Conservation (phyloP, 768 basidiomycete genomes). For the Gloeophyllum trabeum region DNA sequence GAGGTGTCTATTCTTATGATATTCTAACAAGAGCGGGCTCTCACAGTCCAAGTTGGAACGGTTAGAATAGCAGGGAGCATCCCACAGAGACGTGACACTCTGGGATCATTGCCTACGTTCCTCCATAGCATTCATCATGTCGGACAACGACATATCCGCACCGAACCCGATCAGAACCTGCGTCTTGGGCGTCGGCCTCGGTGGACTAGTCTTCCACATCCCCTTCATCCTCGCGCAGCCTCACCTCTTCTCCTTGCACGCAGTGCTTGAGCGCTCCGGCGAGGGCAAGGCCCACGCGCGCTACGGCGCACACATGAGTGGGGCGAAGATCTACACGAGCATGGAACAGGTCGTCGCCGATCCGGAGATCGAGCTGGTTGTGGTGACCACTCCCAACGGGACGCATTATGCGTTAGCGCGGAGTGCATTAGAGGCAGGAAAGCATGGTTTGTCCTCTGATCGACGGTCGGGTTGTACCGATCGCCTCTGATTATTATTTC, state of each 20-base stretch:
- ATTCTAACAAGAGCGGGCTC: too few species aligned
- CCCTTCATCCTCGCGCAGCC: constrained; percentile 71
- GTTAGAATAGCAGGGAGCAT: too few species aligned
- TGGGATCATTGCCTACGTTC: too few species aligned
- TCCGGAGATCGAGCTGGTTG: constrained; percentile 51
- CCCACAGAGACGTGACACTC: too few species aligned
- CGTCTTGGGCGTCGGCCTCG: constrained; percentile 67
- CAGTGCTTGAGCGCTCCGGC: constrained; percentile 71
- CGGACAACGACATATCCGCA: too few species aligned
- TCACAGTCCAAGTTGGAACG: too few species aligned
- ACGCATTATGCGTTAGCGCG: constrained; percentile 66
- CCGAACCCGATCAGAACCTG: constrained; percentile 50
- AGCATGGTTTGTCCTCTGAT: constrained; percentile 42
- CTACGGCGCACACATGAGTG: constrained; percentile 41
- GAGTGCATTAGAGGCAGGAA: constrained; percentile 52
- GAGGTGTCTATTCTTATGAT: too few species aligned
- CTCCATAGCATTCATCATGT: too few species aligned
- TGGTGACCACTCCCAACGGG: constrained; percentile 62
- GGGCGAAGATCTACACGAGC: constrained; percentile 40
- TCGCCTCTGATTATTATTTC: too few species aligned
- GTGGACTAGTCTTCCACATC: constrained; percentile 69
- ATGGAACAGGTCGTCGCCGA: constrained; percentile 54
- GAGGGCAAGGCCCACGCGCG: constrained; percentile 52
- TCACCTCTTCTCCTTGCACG: constrained; percentile 54
- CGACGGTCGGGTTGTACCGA: too few species aligned